Evolutionary conservation across 495 filamentous ascomycete genomes (phyloP).

Genomic region (Penicillium odoratum): DNA sequence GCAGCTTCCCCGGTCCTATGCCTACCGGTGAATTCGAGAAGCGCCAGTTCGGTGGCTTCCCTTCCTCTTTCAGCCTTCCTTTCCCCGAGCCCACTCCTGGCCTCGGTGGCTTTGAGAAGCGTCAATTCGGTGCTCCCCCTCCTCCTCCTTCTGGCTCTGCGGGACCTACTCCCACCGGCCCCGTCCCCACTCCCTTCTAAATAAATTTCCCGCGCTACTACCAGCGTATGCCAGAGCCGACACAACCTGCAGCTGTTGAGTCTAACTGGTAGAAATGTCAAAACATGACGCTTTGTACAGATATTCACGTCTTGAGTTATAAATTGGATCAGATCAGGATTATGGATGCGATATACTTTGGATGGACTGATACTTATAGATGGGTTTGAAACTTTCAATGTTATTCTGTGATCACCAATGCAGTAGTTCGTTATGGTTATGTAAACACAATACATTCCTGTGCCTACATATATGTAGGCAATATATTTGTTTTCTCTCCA

Average conservation of each 20-base stretch:
- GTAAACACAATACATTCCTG: slow-evolving; percentile 9
- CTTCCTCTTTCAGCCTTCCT: not conserved
- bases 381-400: slow-evolving; percentile 14
- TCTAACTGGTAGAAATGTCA: slow-evolving; percentile 1
- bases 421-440: slow-evolving; percentile 1
- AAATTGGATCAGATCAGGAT: not conserved
- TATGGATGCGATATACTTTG: not conserved
- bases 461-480: slow-evolving; percentile 10
- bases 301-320: not conserved
- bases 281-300: slow-evolving; percentile 4
- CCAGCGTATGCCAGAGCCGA: not conserved
- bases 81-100: slow-evolving; percentile 4
- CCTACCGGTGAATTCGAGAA: not conserved
- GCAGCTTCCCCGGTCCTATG: slow-evolving; percentile 3
- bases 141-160: slow-evolving; percentile 7
- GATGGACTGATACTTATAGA: slow-evolving; percentile 10
- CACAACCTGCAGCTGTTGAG: not conserved
- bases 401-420: slow-evolving; percentile 3
- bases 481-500: not conserved
- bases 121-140: slow-evolving; percentile 8
- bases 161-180: slow-evolving; percentile 4
- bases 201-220: not conserved
- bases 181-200: not conserved
- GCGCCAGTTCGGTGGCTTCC: not conserved
- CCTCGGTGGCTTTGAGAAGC: slow-evolving; percentile 2